A percentile compares a stretch with the other conserved stretches of the same genome.
Evolutionary conservation across 768 basidiomycete genomes (phyloP).

Genomic region (Panaeolus papilionaceus): DNA sequence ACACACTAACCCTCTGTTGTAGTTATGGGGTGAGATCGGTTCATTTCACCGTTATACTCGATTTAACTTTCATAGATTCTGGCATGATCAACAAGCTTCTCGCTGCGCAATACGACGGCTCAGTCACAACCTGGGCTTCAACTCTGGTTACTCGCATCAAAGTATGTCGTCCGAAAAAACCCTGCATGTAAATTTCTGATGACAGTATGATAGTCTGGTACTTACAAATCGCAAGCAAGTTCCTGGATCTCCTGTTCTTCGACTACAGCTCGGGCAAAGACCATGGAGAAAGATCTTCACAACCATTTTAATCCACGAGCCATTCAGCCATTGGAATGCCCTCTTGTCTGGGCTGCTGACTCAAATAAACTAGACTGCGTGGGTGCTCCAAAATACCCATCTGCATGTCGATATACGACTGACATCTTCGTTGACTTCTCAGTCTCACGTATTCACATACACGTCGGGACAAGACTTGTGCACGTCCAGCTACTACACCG

Average conservation of each 20-base stretch:
- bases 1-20: conserved; percentile 5
- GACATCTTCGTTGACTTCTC: background rate
- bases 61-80: conserved; percentile 37
- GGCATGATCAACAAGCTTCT: conserved; percentile 46
- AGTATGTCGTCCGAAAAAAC: conserved; percentile 25
- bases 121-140: conserved; percentile 46
- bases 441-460: conserved; percentile 53
- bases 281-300: conserved; percentile 39
- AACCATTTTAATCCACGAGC: conserved; percentile 34
- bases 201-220: conserved; percentile 34
- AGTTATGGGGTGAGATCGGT: conserved; percentile 42
- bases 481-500: conserved; percentile 44
- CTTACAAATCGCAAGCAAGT: conserved; percentile 35
- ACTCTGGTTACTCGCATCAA: conserved; percentile 48
- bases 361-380: conserved; percentile 53
- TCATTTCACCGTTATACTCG: background rate
- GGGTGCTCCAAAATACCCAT: conserved; percentile 17
- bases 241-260: conserved; percentile 49
- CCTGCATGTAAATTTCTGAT: background rate
- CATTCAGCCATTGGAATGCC: conserved; percentile 50
- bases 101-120: conserved; percentile 38
- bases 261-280: conserved; percentile 34
- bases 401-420: conserved; percentile 6
- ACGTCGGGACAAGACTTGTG: conserved; percentile 49
- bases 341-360: conserved; percentile 54